These are phyloP conservation scores for Epichloe sp. DNA, from an alignment of 2,329 filamentous ascomycete species.

Conservation along the genomic window DNA sequence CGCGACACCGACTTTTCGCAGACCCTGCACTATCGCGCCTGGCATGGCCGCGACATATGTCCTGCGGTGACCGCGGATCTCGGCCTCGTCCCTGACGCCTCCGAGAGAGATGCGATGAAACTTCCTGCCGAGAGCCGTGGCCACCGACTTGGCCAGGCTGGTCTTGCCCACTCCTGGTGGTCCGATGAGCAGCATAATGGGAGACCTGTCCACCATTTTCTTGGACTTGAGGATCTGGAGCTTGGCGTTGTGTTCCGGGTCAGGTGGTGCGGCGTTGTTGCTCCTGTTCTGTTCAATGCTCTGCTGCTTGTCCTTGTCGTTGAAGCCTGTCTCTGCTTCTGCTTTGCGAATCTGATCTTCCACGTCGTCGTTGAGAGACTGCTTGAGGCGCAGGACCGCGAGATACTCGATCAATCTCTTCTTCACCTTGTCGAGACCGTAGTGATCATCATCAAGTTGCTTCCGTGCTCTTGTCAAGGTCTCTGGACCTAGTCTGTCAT, in stretches of 20 bases:
- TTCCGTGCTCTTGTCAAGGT: constrained; percentile 69
- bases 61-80: constrained; percentile 86
- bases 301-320: constrained; percentile 14
- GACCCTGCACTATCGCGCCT: constrained; percentile 78
- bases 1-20: constrained; percentile 89
- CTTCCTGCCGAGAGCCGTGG: constrained; percentile 80
- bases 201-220: constrained; percentile 86
- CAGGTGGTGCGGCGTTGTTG: background rate
- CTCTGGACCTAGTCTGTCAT: constrained; percentile 71
- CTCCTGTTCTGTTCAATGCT: background rate
- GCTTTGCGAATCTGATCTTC: constrained; percentile 63
- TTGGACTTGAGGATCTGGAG: constrained; percentile 66
- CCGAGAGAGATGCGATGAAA: constrained; percentile 96
- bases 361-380: constrained; percentile 72
- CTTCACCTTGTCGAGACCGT: constrained; percentile 93
- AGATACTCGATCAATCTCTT: constrained; percentile 91
- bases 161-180: constrained; percentile 95
- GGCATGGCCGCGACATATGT: constrained; percentile 99
- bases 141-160: constrained; percentile 83
- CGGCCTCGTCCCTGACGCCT: constrained; percentile 89
- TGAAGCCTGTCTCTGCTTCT: constrained; percentile 49
- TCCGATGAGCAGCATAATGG: constrained; percentile 83
- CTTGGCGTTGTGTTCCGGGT: constrained; percentile 39
- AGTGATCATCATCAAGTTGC: constrained; percentile 92
- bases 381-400: constrained; percentile 90